A percentile compares a stretch with the other conserved stretches of the same genome.
Conservation (phyloP, 2,329 filamentous ascomycete genomes). For the Sporothrix brunneoviolacea region DNA sequence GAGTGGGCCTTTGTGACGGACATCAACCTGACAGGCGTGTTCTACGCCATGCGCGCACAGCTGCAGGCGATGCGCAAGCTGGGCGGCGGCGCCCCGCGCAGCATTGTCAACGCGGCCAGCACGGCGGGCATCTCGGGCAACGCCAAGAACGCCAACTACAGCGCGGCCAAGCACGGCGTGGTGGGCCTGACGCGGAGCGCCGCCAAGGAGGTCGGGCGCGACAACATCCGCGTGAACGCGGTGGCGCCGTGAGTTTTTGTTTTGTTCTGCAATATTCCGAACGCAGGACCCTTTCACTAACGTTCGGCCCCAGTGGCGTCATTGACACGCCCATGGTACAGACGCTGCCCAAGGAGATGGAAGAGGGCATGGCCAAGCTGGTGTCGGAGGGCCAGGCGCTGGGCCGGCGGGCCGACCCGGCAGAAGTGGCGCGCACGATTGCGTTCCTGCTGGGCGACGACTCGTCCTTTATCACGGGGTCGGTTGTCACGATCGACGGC, state of each 20-base stretch:
- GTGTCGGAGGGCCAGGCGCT: conserved; percentile 26
- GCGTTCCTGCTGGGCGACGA: conserved; percentile 17
- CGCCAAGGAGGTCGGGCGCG: conserved; percentile 23
- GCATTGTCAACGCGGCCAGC: conserved; percentile 12
- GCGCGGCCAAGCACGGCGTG: conserved; percentile 24
- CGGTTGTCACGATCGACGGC: not conserved
- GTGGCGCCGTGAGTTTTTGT: not conserved
- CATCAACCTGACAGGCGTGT: conserved; percentile 44
- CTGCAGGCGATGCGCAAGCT: conserved; percentile 16
- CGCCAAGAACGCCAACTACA: conserved; percentile 26
- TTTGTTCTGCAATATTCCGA: not conserved
- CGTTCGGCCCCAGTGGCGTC: conserved; percentile 23
- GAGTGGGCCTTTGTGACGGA: conserved; percentile 13
- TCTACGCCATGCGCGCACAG: conserved; percentile 38
- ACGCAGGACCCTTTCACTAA: too few species aligned
- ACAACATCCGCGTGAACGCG: conserved; percentile 22
- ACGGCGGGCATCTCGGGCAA: conserved; percentile 34
- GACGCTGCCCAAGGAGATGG: conserved; percentile 13
- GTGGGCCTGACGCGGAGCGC: conserved; percentile 26
- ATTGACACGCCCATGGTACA: conserved; percentile 27
- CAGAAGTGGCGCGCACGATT: conserved; percentile 28
- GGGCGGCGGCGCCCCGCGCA: conserved; percentile 25
- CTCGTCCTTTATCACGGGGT: conserved; percentile 17
- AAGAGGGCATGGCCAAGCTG: conserved; percentile 37
- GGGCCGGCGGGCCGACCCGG: conserved; percentile 39